A percentile compares a stretch with the other conserved stretches of the same genome.
Evolutionary conservation across 2,329 filamentous ascomycete species (phyloP).

Genomic region (Ambrosiella cleistominuta): DNA sequence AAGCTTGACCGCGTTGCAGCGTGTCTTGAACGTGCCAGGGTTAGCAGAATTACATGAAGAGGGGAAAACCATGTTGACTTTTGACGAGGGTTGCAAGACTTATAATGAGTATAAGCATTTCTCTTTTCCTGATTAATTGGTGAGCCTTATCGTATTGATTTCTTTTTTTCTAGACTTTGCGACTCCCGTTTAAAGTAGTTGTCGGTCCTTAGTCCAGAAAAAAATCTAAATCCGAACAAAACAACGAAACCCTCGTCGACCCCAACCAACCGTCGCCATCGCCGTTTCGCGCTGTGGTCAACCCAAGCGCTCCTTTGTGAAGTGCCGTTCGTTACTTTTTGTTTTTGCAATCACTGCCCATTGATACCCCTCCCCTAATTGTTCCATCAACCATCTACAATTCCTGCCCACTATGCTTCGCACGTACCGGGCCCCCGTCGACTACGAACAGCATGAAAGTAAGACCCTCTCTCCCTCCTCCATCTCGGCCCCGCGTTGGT

Average conservation of each 20-base stretch:
- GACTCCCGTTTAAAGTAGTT: not conserved
- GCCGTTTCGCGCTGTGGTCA: too few species aligned
- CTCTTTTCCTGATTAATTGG: too few species aligned
- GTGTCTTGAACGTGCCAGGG: not conserved
- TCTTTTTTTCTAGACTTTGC: not conserved
- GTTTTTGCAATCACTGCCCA: not conserved
- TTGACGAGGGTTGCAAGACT: not conserved
- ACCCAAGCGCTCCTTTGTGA: too few species aligned
- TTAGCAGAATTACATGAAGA: not conserved
- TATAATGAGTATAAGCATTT: not conserved
- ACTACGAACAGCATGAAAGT: slow-evolving; percentile 80
- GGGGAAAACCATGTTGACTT: not conserved
- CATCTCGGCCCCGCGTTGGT: not conserved
- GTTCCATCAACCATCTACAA: not conserved
- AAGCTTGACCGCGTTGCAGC: not conserved
- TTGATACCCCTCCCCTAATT: not conserved
- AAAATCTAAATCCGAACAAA: too few species aligned
- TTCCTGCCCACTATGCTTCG: slow-evolving; percentile 7
- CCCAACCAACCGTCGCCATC: too few species aligned
- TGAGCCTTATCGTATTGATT: not conserved
- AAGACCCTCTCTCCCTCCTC: slow-evolving; percentile 19
- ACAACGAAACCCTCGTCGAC: too few species aligned
- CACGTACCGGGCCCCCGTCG: slow-evolving; percentile 33
- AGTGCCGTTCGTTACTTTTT: too few species aligned
- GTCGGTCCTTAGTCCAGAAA: too few species aligned